Base-by-base conservation (phyloP, 495 filamentous ascomycete species). In the Melanomma pulvis-pyrius region DNA sequence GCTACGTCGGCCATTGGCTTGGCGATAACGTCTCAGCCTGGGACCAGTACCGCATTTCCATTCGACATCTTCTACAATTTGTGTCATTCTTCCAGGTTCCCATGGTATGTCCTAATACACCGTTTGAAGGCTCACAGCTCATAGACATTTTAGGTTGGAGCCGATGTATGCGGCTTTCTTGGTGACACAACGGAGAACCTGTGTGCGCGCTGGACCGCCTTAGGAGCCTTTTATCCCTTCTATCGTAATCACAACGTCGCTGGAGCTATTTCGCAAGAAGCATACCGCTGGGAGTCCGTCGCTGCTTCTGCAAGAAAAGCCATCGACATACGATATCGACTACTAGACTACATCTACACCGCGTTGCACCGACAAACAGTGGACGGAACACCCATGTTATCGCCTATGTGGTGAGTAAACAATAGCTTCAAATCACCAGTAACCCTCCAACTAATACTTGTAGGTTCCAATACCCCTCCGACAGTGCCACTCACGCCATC, bases 291-390 rank as follows among this genome's bases (percentile, higher is more conserved):
- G 86, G 72, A 80, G 0, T 75, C 73, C 1, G 90, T 92, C 1
- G 79, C 88, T 6, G 79, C 82, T 12, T 87, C 89, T 0, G 91
- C 89, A 0, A 80, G 80, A 49, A 90, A 87, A 71, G 86, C 85
- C 56, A 92, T 93, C 74, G 84, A 86, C 47, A 89, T 87, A 71
- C 85, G 90, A 22, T 93, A 92, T 79, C 81, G 81, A 1, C 80
- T 94, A 3, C 79, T 94, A 15, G 90, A 92, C 74, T 94, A 94
- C 78, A 82, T 92, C 53, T 93, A 94, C 82, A 93, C 91, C 0
- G 86, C 87, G 0, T 75, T 92, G 70, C 79, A 88, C 71, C 72
- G 73, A 32, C 89, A 92, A 73, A 81, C 82, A 30, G 65, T 79
- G n/a, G 85, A 86, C 65, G 91, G 91, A 59, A 84, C 83, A n/a